Evolutionary conservation across 495 filamentous ascomycete species (phyloP).

Genomic region (Endocarpon pusillum): DNA sequence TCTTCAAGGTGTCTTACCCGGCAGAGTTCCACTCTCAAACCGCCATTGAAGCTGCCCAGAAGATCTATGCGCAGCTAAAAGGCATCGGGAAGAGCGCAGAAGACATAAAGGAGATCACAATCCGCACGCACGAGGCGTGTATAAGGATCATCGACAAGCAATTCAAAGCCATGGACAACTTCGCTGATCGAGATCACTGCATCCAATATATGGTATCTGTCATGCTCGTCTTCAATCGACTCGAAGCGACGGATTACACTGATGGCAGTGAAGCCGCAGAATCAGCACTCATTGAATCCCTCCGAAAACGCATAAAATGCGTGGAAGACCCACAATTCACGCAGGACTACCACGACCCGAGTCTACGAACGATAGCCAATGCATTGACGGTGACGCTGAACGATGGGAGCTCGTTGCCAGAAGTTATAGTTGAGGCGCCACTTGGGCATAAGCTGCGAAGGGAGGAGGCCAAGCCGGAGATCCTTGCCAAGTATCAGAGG

Average conservation of each 20-base stretch:
- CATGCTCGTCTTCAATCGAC: conserved; percentile 85
- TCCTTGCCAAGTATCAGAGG: conserved; percentile 83
- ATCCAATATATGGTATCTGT: conserved; percentile 98
- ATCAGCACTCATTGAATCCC: conserved; percentile 70
- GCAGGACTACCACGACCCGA: conserved; percentile 79
- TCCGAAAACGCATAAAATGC: conserved; percentile 82
- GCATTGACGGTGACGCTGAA: conserved; percentile 83
- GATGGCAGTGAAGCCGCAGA: conserved; percentile 84
- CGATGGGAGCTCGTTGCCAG: conserved; percentile 83
- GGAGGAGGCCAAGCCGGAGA: conserved; percentile 94
- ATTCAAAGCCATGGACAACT: conserved; percentile 99
- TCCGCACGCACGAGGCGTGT: conserved; percentile 95
- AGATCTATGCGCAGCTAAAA: conserved; percentile 66
- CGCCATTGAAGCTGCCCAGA: conserved; percentile 84
- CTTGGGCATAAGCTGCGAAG: conserved; percentile 81
- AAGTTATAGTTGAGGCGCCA: conserved; percentile 88
- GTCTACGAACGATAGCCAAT: conserved; percentile 89
- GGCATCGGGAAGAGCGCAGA: conserved; percentile 75
- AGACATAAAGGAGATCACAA: conserved; percentile 84
- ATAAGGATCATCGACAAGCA: conserved; percentile 99
- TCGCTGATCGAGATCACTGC: conserved; percentile 97
- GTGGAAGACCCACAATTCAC: conserved; percentile 94
- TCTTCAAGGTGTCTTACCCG: conserved; percentile 99
- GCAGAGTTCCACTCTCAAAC: conserved; percentile 99
- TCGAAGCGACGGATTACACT: conserved; percentile 80